A percentile compares a stretch with the other conserved stretches of the same genome.
These are phyloP conservation scores for Asparagopsis taxiformis DNA, from an alignment of 31 red algal genomes.

Conservation along the genomic window DNA sequence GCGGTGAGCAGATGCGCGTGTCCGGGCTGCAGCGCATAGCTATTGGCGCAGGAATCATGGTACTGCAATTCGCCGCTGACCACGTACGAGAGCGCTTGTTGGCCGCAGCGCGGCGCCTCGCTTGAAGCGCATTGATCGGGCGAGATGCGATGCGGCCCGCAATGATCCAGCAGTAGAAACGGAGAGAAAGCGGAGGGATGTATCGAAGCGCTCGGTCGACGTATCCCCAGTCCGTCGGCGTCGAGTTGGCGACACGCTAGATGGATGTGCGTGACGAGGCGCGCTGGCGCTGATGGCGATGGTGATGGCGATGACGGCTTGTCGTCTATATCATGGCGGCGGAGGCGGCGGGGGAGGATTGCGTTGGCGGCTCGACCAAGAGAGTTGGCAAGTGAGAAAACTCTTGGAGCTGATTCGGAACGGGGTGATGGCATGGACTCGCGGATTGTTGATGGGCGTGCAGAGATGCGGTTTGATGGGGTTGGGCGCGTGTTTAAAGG, in stretches of 20 bases:
- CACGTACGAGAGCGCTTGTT: conserved; percentile 43
- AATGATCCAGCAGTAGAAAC: conserved; percentile 50
- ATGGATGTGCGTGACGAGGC: conserved; percentile 13
- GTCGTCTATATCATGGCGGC: neutral
- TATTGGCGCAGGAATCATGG: conserved; percentile 27
- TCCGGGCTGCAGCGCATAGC: conserved; percentile 9
- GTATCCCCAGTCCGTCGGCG: conserved; percentile 34
- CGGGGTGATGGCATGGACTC: conserved; percentile 12
- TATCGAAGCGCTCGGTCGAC: conserved; percentile 18
- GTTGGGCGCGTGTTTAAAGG: neutral
- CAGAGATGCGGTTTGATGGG: neutral
- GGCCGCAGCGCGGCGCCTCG: conserved; percentile 46
- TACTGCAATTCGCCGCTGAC: conserved; percentile 25
- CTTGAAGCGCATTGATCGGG: neutral
- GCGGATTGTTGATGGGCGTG: neutral
- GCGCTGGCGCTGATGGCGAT: neutral
- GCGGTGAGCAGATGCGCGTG: conserved; percentile 31
- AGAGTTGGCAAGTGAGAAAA: conserved; percentile 22
- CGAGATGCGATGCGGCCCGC: conserved; percentile 33
- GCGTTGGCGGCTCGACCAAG: conserved; percentile 33
- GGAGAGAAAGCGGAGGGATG: conserved; percentile 44
- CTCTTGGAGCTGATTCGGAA: conserved; percentile 7
- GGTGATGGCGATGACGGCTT: neutral
- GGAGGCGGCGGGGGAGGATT: conserved; percentile 30
- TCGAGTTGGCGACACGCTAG: conserved; percentile 33